Base-by-base conservation (phyloP, 306 rosid species). In the Lathyrus sativus region DNA sequence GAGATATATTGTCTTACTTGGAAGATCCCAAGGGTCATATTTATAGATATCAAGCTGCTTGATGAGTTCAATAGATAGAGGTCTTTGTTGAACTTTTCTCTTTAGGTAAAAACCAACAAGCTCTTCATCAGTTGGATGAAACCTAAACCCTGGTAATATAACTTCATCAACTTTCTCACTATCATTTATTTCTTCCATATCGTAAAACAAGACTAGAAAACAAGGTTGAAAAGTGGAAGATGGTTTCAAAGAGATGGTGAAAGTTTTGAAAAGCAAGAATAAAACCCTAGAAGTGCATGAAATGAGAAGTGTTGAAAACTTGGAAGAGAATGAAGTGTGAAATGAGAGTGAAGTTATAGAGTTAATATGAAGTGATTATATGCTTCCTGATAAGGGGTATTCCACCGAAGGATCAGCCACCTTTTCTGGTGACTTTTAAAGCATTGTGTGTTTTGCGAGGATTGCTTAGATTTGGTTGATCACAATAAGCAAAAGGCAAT, bases 111-210 rank as follows among this genome's bases (percentile, higher is more conserved):
- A 93, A 44, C 96, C 97, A 13, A 93, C 96, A 68, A 93, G 91
- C 81, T 93, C 98, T 76, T 93, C 98, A 62, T 93, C 98, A 2
- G 98, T 93, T 39, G 98, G 98, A 65, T 93, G 98, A 80, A 93
- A 93, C 38, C 98, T 81, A 76, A 93, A 93, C 71, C 98, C 98
- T 2, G 98, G 98, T 8, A 93, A 85, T 67, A 92, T 77, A 9
- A 93, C 80, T 54, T 93, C 97, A 43, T 88, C 99, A 49, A 79
- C 50, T 70, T 88, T 88, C 43, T 90, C 91, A 44, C 5, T 67
- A 9, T 81, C 86, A 62, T 54, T 61, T 69, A 54, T 63, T 60
- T 76, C 81, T 55, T 78, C 84, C 78, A 60, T 74, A n/a, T 72
- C 62, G 35, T 7, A 68, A 70, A 56, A 54, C 56, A 15, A 46